Base-by-base conservation (phyloP, 306 rosid species). In the Gleditsia sinensis region DNA sequence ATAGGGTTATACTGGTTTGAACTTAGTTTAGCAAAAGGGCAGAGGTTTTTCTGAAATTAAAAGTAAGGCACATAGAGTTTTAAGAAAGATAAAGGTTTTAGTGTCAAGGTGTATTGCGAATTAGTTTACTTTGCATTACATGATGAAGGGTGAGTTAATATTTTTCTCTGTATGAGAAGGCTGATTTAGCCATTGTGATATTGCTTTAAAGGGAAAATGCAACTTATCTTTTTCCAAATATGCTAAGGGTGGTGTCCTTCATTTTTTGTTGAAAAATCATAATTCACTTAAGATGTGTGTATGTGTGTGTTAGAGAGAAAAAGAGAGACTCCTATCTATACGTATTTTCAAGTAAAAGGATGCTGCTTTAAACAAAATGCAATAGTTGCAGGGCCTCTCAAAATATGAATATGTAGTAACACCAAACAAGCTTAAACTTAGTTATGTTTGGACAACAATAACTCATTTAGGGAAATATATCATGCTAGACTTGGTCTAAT, bases 401-500 rank as follows among this genome's bases (percentile, higher is more conserved):
- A 43, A 32, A 39, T 54, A 49, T 50, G 10, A 32, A 39, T 54
- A 49, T 50, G 10, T 10, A 45, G 46, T n/a, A 69, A 20, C 71
- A 46, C 17, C 48, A 39, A 34, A 56, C 25, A 27, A 28, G 32
- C 53, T 66, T 34, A 54, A 21, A 32, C 61, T 69, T 49, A 19
- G 49, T 73, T 25, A 48, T 16, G 50, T 36, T 16, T 32, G 37
- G 23, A 46, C 11, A 49, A 46, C 11, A 49, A 40, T 60, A 39
- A 72, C 34, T 67, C 53, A 25, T 69, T 70, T 70, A 55, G 46
- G 30, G 43, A 61, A 53, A 46, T 64, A 70, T 50, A 42, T 10
- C 55, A 58, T 46, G 54, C 23, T 79, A 75, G 43, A 50, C 54
- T 40, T 71, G 58, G 76, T 79, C 53, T 32, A 23, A 34, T 67